Conservation (phyloP, 768 basidiomycete genomes). For the Melanogaster broomeanus region DNA sequence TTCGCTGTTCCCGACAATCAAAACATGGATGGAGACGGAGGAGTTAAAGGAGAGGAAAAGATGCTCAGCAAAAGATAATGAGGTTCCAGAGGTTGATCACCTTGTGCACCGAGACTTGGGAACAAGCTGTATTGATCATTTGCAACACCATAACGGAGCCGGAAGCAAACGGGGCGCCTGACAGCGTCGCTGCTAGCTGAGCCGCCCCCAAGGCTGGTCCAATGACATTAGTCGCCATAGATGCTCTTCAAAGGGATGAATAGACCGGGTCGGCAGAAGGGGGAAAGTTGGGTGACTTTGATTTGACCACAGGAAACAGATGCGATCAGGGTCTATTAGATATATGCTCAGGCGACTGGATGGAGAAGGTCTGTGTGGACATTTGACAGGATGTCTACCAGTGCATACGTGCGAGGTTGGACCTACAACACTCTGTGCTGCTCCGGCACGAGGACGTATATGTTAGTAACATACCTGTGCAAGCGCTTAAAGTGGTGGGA, state of each 20-base stretch:
- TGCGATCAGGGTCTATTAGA: background rate
- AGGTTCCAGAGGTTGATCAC: slow-evolving; percentile 28
- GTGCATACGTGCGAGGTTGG: background rate
- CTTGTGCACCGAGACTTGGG: slow-evolving; percentile 50
- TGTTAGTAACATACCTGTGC: background rate
- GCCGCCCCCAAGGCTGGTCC: slow-evolving; percentile 29
- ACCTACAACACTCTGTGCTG: slow-evolving; percentile 9
- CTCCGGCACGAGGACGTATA: background rate
- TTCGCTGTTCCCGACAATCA: slow-evolving; percentile 33
- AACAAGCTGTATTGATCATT: slow-evolving; percentile 47
- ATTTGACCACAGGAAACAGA: background rate
- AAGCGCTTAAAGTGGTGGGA: background rate
- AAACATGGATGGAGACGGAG: background rate
- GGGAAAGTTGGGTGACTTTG: background rate
- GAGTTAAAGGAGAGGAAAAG: background rate
- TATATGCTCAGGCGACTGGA: slow-evolving; percentile 7
- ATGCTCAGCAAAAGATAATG: slow-evolving; percentile 1
- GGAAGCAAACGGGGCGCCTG: slow-evolving; percentile 48
- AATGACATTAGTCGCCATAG: slow-evolving; percentile 20
- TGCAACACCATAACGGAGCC: slow-evolving; percentile 44
- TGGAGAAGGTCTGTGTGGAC: too few relatives aligned
- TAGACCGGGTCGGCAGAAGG: background rate
- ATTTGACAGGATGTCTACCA: too few relatives aligned
- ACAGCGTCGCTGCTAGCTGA: slow-evolving; percentile 44
- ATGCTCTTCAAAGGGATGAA: background rate